These are phyloP conservation scores for Ophiostoma novo-ulmi DNA, from an alignment of 2,329 filamentous ascomycete genomes.

Conservation along the genomic window DNA sequence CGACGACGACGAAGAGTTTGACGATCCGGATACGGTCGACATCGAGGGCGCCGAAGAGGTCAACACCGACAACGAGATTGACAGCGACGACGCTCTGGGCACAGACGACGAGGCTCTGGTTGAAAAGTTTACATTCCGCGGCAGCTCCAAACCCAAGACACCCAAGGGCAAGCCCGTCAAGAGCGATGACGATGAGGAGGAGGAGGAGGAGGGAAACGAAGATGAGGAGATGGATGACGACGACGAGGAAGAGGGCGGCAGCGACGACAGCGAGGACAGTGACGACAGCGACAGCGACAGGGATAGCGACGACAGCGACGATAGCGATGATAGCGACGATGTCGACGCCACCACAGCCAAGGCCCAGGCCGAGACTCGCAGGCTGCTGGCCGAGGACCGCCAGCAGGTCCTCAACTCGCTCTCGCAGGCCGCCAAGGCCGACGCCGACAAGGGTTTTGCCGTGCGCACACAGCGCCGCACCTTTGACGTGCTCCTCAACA, in stretches of 20 bases:
- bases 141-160: constrained; percentile 49
- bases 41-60: constrained; percentile 47
- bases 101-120: constrained; percentile 81
- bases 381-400: constrained; percentile 63
- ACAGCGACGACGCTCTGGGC: constrained; percentile 66
- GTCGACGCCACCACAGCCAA: constrained; percentile 33
- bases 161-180: constrained; percentile 36
- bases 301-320: constrained; percentile 31
- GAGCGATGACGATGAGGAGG: constrained; percentile 30
- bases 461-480: constrained; percentile 79
- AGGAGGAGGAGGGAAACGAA: constrained; percentile 33
- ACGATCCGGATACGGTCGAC: constrained; percentile 53
- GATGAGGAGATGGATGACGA: constrained; percentile 29
- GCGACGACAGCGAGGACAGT: constrained; percentile 44
- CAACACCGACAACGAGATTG: constrained; percentile 57
- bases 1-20: constrained; percentile 37
- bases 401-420: constrained; percentile 59
- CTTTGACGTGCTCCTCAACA: constrained; percentile 84
- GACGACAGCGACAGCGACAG: constrained; percentile 33
- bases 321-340: constrained; percentile 35
- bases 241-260: constrained; percentile 33
- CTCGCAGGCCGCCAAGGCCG: constrained; percentile 62
- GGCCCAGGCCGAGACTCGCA: constrained; percentile 55
- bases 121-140: constrained; percentile 62
- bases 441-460: constrained; percentile 78